These are phyloP conservation scores for Backusella mclennaniae DNA, from an alignment of 192 early-diverging fungal species.

Conservation along the genomic window DNA sequence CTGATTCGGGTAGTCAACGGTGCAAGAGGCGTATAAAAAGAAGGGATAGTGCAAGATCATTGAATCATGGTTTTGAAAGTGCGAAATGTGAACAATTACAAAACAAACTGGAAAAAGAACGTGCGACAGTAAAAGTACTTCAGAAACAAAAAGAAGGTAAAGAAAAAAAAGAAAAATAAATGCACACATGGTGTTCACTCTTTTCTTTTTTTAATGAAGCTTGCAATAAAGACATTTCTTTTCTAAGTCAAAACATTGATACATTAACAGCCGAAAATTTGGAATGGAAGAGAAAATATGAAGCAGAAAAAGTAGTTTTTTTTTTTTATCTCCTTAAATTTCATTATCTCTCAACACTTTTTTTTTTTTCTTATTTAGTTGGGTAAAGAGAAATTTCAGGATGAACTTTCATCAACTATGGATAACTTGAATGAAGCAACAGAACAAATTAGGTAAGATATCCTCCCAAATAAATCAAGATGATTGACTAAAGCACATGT, in stretches of 20 bases:
- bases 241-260: slow-evolving; percentile 31
- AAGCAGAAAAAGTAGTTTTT: slow-evolving; percentile 16
- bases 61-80: not conserved
- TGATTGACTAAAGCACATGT: too few species aligned
- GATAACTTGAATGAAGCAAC: slow-evolving; percentile 22
- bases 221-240: slow-evolving; percentile 29
- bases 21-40: slow-evolving; percentile 3
- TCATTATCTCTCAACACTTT: not conserved
- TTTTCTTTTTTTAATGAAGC: slow-evolving; percentile 6
- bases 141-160: slow-evolving; percentile 38
- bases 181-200: not conserved
- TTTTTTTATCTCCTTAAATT: not conserved
- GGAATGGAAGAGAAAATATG: slow-evolving; percentile 25
- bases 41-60: slow-evolving; percentile 10
- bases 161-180: not conserved
- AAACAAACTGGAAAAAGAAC: slow-evolving; percentile 22
- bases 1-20: slow-evolving; percentile 8
- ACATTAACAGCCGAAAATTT: slow-evolving; percentile 14
- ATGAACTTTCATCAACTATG: slow-evolving; percentile 20
- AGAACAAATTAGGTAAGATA: slow-evolving; percentile 15
- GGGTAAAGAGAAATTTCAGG: slow-evolving; percentile 16
- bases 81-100: slow-evolving; percentile 18
- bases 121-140: slow-evolving; percentile 20
- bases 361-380: not conserved
- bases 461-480: too few species aligned